Conservation (phyloP, 2,329 filamentous ascomycete genomes). For the Onygenales sp. region DNA sequence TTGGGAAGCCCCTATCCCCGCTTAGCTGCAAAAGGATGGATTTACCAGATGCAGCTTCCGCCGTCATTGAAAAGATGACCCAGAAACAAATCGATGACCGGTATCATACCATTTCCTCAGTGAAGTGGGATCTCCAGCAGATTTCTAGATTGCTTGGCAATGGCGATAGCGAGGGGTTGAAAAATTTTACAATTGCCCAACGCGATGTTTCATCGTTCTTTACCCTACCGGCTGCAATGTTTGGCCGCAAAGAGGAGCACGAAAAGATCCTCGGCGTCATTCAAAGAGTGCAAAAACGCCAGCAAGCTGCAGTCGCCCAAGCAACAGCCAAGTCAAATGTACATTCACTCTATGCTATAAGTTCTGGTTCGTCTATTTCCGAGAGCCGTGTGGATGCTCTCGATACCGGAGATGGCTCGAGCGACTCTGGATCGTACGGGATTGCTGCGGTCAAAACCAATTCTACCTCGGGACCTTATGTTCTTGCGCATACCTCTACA, state of each 20-base stretch:
- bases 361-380: conserved; percentile 45
- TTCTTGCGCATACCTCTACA: conserved; percentile 18
- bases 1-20: conserved; percentile 67
- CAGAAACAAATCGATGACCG: conserved; percentile 78
- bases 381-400: conserved; percentile 40
- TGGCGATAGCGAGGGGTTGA: conserved; percentile 62
- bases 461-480: conserved; percentile 13
- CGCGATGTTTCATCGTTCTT: conserved; percentile 90
- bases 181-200: conserved; percentile 66
- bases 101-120: conserved; percentile 79
- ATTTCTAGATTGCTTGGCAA: conserved; percentile 66
- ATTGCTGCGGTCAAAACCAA: conserved; percentile 26
- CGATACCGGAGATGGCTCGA: conserved; percentile 45
- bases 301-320: conserved; percentile 33
- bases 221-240: conserved; percentile 69
- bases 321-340: conserved; percentile 20
- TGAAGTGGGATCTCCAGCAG: conserved; percentile 68
- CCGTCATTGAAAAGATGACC: conserved; percentile 85
- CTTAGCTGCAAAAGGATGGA: conserved; percentile 71
- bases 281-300: conserved; percentile 62
- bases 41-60: conserved; percentile 70
- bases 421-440: conserved; percentile 42
- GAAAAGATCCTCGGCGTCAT: conserved; percentile 63
- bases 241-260: conserved; percentile 67
- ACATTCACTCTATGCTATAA: conserved; percentile 39